Conservation (phyloP, 2,329 filamentous ascomycete species). For the Sclerotinia minor region DNA sequence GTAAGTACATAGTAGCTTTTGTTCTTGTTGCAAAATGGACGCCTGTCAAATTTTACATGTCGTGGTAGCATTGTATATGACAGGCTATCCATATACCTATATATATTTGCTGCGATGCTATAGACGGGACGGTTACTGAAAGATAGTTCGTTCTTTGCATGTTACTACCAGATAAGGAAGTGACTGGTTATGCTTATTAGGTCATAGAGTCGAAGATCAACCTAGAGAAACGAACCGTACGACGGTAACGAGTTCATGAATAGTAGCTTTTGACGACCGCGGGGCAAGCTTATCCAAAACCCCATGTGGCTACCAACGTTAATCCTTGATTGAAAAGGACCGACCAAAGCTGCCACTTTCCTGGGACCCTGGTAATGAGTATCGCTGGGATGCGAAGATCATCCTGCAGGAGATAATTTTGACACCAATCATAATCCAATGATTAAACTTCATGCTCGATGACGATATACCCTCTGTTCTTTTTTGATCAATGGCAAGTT, state of each 20-base stretch:
- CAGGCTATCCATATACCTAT: slow-evolving; percentile 2
- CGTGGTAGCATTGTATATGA: slow-evolving; percentile 15
- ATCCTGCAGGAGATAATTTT: slow-evolving; percentile 28
- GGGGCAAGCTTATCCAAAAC: slow-evolving; percentile 24
- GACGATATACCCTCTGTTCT: slow-evolving; percentile 25
- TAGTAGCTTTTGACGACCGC: slow-evolving; percentile 23
- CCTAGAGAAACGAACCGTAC: slow-evolving; percentile 3
- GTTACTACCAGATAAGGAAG: slow-evolving; percentile 7
- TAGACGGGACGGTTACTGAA: not conserved
- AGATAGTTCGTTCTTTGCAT: slow-evolving; percentile 6
- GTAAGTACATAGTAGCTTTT: slow-evolving; percentile 6
- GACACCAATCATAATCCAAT: slow-evolving; percentile 31
- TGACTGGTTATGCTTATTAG: not conserved
- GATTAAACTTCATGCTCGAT: slow-evolving; percentile 27
- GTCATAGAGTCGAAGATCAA: slow-evolving; percentile 11
- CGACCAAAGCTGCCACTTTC: slow-evolving; percentile 23
- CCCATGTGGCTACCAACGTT: slow-evolving; percentile 34
- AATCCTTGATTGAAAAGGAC: slow-evolving; percentile 30
- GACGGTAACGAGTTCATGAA: slow-evolving; percentile 14
- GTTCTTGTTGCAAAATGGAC: slow-evolving; percentile 12
- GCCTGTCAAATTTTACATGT: slow-evolving; percentile 17
- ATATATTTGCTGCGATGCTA: slow-evolving; percentile 4
- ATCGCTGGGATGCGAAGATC: slow-evolving; percentile 27
- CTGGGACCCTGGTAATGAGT: slow-evolving; percentile 9
- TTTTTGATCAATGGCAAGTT: not conserved